A percentile compares a stretch with the other conserved stretches of the same genome.
phyloP scores from a whole-genome alignment of 2,329 filamentous ascomycete genomes.

The Epichloe sp. region DNA sequence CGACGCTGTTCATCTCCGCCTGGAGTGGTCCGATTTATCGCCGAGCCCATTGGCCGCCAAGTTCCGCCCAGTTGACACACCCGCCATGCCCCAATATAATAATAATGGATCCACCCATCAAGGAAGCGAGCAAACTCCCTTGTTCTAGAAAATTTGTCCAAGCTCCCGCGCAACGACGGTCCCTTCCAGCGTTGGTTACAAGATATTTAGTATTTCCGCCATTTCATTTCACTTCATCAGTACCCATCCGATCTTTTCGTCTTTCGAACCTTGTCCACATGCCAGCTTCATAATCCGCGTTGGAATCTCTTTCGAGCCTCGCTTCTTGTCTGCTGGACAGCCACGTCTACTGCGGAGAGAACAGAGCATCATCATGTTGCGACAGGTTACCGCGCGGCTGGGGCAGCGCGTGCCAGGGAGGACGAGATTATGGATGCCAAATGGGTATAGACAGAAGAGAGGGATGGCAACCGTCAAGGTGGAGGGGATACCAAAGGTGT shows the following conservation, averaged over 20 bases:
- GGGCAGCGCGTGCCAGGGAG: conserved; percentile 13
- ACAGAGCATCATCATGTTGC: conserved; percentile 17
- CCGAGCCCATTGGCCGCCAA: conserved; percentile 5
- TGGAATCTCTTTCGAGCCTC: too few species aligned
- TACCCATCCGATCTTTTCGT: too few species aligned
- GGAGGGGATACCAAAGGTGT: conserved; percentile 21
- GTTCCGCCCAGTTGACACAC: not conserved
- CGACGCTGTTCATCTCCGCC: not conserved
- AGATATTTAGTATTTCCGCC: too few species aligned
- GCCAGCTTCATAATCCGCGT: too few species aligned
- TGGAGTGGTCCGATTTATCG: conserved; percentile 10
- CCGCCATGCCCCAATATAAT: too few species aligned
- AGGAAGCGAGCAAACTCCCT: too few species aligned
- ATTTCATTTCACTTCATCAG: too few species aligned
- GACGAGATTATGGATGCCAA: conserved; percentile 11
- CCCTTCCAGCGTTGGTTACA: too few species aligned
- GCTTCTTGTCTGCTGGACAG: not conserved
- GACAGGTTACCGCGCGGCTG: conserved; percentile 21
- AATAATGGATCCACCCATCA: too few species aligned
- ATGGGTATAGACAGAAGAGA: conserved; percentile 6
- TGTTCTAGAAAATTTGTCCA: too few species aligned
- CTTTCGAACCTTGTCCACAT: too few species aligned
- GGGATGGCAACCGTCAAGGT: conserved; percentile 20
- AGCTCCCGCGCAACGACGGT: too few species aligned
- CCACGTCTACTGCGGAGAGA: not conserved